Evolutionary conservation across 2,329 filamentous ascomycete genomes (phyloP).

Genomic region (Thielaviopsis punctulata): DNA sequence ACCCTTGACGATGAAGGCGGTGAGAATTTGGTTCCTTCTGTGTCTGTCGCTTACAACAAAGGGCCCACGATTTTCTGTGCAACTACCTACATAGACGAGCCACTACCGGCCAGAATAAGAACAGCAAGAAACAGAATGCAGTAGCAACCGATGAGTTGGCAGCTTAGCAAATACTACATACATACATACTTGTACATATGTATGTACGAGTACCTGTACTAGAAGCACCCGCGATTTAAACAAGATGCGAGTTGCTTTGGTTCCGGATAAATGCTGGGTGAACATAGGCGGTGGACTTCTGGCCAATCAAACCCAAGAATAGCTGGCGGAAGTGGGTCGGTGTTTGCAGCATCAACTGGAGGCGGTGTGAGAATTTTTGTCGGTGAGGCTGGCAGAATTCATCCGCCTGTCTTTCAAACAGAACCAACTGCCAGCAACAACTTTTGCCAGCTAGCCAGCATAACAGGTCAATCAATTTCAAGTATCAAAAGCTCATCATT

Average conservation of each 20-base stretch:
- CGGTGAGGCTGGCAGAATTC: constrained; percentile 25
- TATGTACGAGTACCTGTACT: background rate
- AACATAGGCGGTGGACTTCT: constrained; percentile 9
- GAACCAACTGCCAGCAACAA: constrained; percentile 1
- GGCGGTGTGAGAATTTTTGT: constrained; percentile 26
- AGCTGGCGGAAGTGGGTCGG: background rate
- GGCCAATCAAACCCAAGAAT: constrained; percentile 3
- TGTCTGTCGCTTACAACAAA: background rate
- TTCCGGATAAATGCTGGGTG: constrained; percentile 4
- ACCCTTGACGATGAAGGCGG: background rate
- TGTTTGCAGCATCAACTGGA: constrained; percentile 12
- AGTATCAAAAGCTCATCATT: background rate
- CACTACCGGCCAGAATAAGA: background rate
- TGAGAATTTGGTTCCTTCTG: background rate
- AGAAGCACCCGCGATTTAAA: constrained; percentile 5
- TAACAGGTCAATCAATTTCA: background rate
- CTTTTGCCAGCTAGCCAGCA: background rate
- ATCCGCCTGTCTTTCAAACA: constrained; percentile 10
- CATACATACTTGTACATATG: background rate
- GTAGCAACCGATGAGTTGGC: constrained; percentile 3
- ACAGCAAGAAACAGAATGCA: background rate
- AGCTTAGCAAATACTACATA: background rate
- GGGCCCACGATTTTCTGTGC: background rate
- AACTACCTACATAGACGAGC: background rate
- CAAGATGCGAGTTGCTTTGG: background rate